phyloP scores from a whole-genome alignment of 108 stramenopile genomes.

The Nitzschia putrida region DNA sequence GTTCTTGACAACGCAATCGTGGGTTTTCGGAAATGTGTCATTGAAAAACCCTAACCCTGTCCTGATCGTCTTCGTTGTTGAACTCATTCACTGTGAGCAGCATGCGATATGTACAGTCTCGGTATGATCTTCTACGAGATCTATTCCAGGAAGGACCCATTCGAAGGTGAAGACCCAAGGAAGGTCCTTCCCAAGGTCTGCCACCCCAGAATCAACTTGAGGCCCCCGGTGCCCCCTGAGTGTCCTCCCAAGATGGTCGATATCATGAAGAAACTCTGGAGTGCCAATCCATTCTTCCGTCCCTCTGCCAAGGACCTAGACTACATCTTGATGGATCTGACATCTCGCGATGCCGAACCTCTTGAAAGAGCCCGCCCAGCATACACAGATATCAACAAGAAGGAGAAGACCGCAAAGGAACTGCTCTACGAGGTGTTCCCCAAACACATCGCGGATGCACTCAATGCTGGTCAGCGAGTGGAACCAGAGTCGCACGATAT shows the following conservation, averaged over 20 bases:
- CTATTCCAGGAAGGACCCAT: conserved; percentile 55
- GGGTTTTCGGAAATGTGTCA: too few relatives aligned
- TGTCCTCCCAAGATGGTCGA: conserved; percentile 21
- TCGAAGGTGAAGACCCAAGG: conserved; percentile 43
- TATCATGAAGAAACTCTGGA: conserved; percentile 38
- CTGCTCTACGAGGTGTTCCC: conserved; percentile 48
- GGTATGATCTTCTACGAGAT: conserved; percentile 64
- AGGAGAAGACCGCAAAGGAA: background rate
- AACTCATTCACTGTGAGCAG: conserved; percentile 33
- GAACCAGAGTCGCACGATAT: conserved; percentile 42
- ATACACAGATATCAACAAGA: background rate
- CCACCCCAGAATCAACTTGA: conserved; percentile 32
- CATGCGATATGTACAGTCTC: conserved; percentile 64
- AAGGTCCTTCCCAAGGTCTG: conserved; percentile 31
- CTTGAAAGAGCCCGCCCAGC: background rate
- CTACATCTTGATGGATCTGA: conserved; percentile 9
- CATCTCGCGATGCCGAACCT: conserved; percentile 18
- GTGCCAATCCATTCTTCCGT: conserved; percentile 25
- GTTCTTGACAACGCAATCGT: too few relatives aligned
- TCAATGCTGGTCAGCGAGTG: conserved; percentile 50
- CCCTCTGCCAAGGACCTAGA: conserved; percentile 41
- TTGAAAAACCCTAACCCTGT: too few relatives aligned
- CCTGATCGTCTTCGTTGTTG: too few relatives aligned
- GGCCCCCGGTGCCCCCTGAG: conserved; percentile 18
- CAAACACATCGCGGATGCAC: conserved; percentile 50